phyloP scores from a whole-genome alignment of 73 alveolate genomes.

The Paramecium pentaurelia region DNA sequence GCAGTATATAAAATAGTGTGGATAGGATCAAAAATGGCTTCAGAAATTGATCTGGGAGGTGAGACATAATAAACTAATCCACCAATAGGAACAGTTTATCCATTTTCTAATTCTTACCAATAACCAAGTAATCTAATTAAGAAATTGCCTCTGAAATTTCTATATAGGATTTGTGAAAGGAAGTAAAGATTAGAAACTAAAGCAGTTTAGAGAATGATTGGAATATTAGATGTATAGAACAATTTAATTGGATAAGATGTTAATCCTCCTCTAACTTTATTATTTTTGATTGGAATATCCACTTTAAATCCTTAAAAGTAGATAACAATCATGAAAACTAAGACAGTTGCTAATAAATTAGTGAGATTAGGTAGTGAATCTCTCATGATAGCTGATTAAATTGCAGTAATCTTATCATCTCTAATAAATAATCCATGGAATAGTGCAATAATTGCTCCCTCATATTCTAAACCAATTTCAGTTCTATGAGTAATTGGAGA shows the following conservation, averaged over 20 bases:
- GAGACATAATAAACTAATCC: slow-evolving; percentile 98
- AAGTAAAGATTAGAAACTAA: slow-evolving; percentile 98
- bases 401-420: slow-evolving; percentile 89
- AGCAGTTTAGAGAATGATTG: slow-evolving; percentile 99
- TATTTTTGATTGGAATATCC: slow-evolving; percentile 83
- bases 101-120: slow-evolving; percentile 95
- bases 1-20: slow-evolving; percentile 96
- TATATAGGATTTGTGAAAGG: slow-evolving; percentile 98
- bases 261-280: slow-evolving; percentile 92
- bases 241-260: slow-evolving; percentile 98
- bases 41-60: slow-evolving; percentile 91
- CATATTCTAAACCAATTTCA: slow-evolving; percentile 96
- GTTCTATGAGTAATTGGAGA: slow-evolving; percentile 98
- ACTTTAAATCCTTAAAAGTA: slow-evolving; percentile 99
- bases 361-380: slow-evolving; percentile 94
- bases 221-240: slow-evolving; percentile 99
- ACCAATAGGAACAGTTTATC: slow-evolving; percentile 98
- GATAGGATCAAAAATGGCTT: slow-evolving; percentile 88
- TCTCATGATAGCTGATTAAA: slow-evolving; percentile 94
- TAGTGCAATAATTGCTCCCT: slow-evolving; percentile 98
- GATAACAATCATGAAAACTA: slow-evolving; percentile 96
- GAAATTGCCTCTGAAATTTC: slow-evolving; percentile 96
- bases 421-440: slow-evolving; percentile 96
- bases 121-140: slow-evolving; percentile 94
- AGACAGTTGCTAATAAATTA: slow-evolving; percentile 96